Evolutionary conservation across 768 basidiomycete genomes (phyloP).

Genomic region (Tulasnella sp.): DNA sequence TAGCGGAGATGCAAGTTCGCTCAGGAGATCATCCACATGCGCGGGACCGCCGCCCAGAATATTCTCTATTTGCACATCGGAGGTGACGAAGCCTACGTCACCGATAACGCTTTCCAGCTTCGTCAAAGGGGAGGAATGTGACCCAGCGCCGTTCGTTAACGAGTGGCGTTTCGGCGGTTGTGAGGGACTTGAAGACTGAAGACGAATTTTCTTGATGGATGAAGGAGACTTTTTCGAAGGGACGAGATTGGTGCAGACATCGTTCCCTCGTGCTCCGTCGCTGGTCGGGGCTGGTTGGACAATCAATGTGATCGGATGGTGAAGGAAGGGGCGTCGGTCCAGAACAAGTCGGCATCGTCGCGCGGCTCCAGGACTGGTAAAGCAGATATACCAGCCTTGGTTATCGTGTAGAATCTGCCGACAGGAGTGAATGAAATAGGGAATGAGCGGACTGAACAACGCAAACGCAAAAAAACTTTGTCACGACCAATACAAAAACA

Average conservation of each 20-base stretch:
- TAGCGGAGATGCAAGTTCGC: not conserved
- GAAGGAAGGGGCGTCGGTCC: slow-evolving; percentile 19
- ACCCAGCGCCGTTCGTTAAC: not conserved
- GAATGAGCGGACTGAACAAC: not conserved
- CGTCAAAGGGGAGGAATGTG: not conserved
- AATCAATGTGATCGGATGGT: slow-evolving; percentile 20
- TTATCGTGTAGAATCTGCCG: slow-evolving; percentile 60
- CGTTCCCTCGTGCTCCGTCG: too few species aligned
- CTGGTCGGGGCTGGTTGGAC: slow-evolving; percentile 22
- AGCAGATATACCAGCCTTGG: slow-evolving; percentile 72
- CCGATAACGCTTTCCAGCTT: not conserved
- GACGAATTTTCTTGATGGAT: not conserved
- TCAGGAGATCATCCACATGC: not conserved
- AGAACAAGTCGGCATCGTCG: slow-evolving; percentile 58
- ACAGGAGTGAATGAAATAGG: slow-evolving; percentile 8
- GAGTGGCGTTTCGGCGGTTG: not conserved
- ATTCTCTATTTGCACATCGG: not conserved
- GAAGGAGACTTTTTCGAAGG: not conserved
- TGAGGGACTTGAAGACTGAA: not conserved
- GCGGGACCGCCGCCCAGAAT: not conserved
- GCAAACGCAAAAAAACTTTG: not conserved
- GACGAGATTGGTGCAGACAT: slow-evolving; percentile 28
- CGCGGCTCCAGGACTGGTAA: slow-evolving; percentile 49
- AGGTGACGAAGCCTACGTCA: not conserved
- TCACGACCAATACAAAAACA: slow-evolving; percentile 21